Evolutionary conservation across 73 alveolate species (phyloP), one percentile per base, ranked within the genome.

Genomic region (Uronychia binucleata): DNA sequence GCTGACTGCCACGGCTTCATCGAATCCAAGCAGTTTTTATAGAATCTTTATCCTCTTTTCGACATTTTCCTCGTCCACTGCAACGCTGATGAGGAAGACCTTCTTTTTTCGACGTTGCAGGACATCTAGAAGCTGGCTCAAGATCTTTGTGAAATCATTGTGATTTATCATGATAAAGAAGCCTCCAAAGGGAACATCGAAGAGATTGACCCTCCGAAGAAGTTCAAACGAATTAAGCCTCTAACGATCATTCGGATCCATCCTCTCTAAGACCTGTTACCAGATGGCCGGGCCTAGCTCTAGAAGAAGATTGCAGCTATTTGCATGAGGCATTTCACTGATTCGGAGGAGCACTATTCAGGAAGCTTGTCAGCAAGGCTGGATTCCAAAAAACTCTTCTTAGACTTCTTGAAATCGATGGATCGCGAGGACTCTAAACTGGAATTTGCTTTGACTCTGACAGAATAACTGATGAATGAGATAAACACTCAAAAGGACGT

Each of bases 1-100:
- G 89, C 89, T 60, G 89, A 82, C 74, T 31, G 59, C 8, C 89
- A 82, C 60, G 89, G 89, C 1, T 28, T 67, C 33, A 1, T 67
- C 25, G 82, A 67, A n/a, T n/a, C 5, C 5, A 46, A 28, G 1
- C 32, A 28, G 31, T 60, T 5, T 67, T 33, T 59, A 14, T 60
- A 67, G 28, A 60, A 59, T 1, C 35, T 82, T 5, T 26, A 67
- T 57, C 26, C 26, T 1, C 31, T 67, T 5, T 82, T 67, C 67
- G 89, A 59, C 25, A 67, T 67, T 1, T 59, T 67, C 33, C 74
- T 59, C 8, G 29, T 59, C 14, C 89, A 67, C 60, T 33, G 26
- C 26, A 59, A 31, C 32, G 29, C 28, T 28, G 82, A 30, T 1
- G 57, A 29, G 5, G 13, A 1, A n/a, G 30, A 82, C 33, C 8